Evolutionary conservation across 169 alveolate species (phyloP), one percentile per base, ranked within the genome.

Genomic region (Theileria orientalis): DNA sequence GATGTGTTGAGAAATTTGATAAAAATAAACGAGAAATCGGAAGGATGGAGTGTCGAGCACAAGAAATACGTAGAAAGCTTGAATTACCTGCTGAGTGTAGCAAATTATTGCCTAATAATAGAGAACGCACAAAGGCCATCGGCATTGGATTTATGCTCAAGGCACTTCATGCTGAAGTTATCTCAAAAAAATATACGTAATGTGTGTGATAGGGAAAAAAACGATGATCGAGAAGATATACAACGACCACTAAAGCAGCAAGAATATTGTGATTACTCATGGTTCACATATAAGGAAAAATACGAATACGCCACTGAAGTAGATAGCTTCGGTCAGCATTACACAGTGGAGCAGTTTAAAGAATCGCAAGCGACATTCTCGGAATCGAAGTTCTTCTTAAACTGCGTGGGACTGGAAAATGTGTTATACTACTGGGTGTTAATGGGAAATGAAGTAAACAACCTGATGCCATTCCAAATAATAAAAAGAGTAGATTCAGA

Each of bases 341-440:
- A 47, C 21, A n/a, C 57, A 47, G 57, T 47, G 14, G 57, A 47
- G 14, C 21, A n/a, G 14, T 27, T 47, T 21, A 47, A 47, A 47
- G 57, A 47, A 2, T 47, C 23, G 16, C 57, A 11, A 47, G 7
- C 21, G 21, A 47, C 16, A n/a, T 27, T 47, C 3, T 47, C 57
- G 21, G 57, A 47, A 11, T 47, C 57, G 3, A 27, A 27, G 3
- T 47, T 47, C 57, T 47, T 47, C 14, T 2, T 47, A 3, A 47
- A 27, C 57, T 27, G 23, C 16, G 60, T 63, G 29, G 57, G 57
- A 25, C 25, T 77, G 21, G 82, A 77, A 23, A 76, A 77, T 42
- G 42, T 77, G 13, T 70, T 77, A 23, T 77, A 77, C 69, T 69
- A 64, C 32, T 77, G 86, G 86, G 2, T 63, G 25, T 23, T 77